Evolutionary conservation across 306 rosid species (phyloP), one percentile per base, ranked within the genome.

Genomic region (Abrus precatorius): DNA sequence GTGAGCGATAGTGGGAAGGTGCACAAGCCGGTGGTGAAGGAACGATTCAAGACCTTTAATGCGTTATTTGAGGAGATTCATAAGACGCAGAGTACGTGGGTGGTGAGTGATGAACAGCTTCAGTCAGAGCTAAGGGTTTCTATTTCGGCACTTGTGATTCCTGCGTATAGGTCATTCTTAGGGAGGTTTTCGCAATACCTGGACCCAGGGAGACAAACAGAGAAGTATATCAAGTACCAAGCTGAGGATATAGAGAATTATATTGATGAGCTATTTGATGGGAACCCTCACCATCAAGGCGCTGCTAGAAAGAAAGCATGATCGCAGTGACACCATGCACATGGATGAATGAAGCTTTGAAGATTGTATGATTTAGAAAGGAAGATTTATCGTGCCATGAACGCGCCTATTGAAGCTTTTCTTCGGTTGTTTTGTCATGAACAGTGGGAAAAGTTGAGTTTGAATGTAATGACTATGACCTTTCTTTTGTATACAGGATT

Each of bases 101-200:
- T 94, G 7, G 94, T 94, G 66, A 76, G 90, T 10, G 98, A 92
- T 54, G 97, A 94, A 34, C 98, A 94, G 60, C 97, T 94, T 77
- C 92, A 89, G 32, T 92, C 98, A 48, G 98, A 94, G 87, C 90
- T 94, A 1, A 78, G 97, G 84, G 92, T 91, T 65, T 94, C 98
- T 0, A 84, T 94, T 7, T 86, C 97, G 3, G 88, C 92, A 0
- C 89, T 94, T 5, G 91, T 94, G 69, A 92, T 92, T 60, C 97
- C 97, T 13, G 98, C 98, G 0, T 94, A 92, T 57, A 73, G 98
- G 52, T 66, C 92, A 0, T 94, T 94, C 57, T 45, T 90, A 62
- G 97, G 93, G 45, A 84, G 97, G 85, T 94, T 89, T 64, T 87
- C 89, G n/a, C 98, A 94, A 52, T 47, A 70, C 38, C 85, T 94